Percentiles rank a stretch among this genome's conserved stretches.
These are phyloP conservation scores for Phytophthora colocasiae DNA, from an alignment of 352 stramenopile genomes.

Conservation along the genomic window DNA sequence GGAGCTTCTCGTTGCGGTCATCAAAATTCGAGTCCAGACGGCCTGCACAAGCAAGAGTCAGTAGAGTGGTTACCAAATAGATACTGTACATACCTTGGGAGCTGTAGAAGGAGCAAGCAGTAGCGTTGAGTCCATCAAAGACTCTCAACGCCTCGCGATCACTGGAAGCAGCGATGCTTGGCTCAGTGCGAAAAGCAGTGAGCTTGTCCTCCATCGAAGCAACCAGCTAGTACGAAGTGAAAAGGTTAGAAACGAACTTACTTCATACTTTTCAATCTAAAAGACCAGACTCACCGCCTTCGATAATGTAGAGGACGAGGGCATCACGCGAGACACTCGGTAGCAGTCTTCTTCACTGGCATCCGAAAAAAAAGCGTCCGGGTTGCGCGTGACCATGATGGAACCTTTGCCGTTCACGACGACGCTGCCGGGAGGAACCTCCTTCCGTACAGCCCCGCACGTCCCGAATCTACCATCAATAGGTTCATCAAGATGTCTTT, in stretches of 20 bases:
- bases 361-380: constrained; percentile 60
- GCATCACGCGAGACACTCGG: constrained; percentile 47
- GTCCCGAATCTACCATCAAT: constrained; percentile 49
- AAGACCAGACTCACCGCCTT: constrained; percentile 23
- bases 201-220: constrained; percentile 36
- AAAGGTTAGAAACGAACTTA: background rate
- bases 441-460: constrained; percentile 50
- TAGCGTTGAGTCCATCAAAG: constrained; percentile 62
- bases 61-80: background rate
- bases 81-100: constrained; percentile 51
- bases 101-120: constrained; percentile 75
- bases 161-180: constrained; percentile 16
- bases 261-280: background rate
- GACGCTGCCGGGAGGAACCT: constrained; percentile 55
- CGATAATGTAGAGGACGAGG: constrained; percentile 36
- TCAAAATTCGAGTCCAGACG: constrained; percentile 58
- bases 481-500: background rate
- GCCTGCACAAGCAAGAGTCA: constrained; percentile 22
- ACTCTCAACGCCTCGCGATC: constrained; percentile 32
- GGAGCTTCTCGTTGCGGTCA: constrained; percentile 65
- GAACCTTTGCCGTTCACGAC: constrained; percentile 61
- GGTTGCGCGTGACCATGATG: constrained; percentile 50
- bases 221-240: constrained; percentile 27
- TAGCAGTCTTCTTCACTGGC: constrained; percentile 31
- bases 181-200: constrained; percentile 23